Evolutionary conservation across 169 alveolate species (phyloP).

Genomic region (Plasmodium ovale): DNA sequence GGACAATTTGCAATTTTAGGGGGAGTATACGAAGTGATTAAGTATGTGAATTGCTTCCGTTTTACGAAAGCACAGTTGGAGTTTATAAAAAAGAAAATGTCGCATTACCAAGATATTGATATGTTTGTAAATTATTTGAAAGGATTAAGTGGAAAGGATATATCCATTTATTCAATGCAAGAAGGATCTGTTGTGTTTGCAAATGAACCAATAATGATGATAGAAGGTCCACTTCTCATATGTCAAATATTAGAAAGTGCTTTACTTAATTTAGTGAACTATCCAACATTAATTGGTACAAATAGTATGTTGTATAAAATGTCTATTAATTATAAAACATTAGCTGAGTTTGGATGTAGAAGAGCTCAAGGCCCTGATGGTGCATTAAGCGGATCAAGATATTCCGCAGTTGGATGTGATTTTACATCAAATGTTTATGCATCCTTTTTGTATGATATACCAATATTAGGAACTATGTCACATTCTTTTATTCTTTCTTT

Average conservation of each 20-base stretch:
- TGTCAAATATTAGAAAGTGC: slow-evolving; percentile 92
- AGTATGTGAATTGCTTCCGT: slow-evolving; percentile 83
- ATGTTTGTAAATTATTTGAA: slow-evolving; percentile 15
- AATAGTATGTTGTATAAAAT: slow-evolving; percentile 79
- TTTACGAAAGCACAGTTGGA: slow-evolving; percentile 86
- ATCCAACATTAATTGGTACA: slow-evolving; percentile 91
- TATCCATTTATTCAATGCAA: slow-evolving; percentile 50
- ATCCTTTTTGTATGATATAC: slow-evolving; percentile 66
- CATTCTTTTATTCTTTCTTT: slow-evolving; percentile 44
- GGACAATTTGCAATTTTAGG: slow-evolving; percentile 89
- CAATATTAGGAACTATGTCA: slow-evolving; percentile 67
- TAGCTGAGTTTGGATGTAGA: slow-evolving; percentile 91
- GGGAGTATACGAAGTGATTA: slow-evolving; percentile 88
- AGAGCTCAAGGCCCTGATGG: slow-evolving; percentile 96
- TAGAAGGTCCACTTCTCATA: slow-evolving; percentile 91
- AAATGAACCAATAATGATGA: slow-evolving; percentile 88
- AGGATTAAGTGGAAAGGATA: slow-evolving; percentile 24
- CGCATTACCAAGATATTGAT: slow-evolving; percentile 57
- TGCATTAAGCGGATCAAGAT: slow-evolving; percentile 91
- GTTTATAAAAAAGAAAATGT: slow-evolving; percentile 79
- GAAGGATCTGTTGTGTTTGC: slow-evolving; percentile 91
- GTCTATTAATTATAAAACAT: slow-evolving; percentile 78
- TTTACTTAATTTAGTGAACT: slow-evolving; percentile 87
- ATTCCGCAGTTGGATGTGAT: slow-evolving; percentile 83
- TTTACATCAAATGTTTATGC: slow-evolving; percentile 68